Evolutionary conservation across 1,284 basidiomycete genomes (phyloP).

Genomic region (Sporisorium iseilematis-ciliati): DNA sequence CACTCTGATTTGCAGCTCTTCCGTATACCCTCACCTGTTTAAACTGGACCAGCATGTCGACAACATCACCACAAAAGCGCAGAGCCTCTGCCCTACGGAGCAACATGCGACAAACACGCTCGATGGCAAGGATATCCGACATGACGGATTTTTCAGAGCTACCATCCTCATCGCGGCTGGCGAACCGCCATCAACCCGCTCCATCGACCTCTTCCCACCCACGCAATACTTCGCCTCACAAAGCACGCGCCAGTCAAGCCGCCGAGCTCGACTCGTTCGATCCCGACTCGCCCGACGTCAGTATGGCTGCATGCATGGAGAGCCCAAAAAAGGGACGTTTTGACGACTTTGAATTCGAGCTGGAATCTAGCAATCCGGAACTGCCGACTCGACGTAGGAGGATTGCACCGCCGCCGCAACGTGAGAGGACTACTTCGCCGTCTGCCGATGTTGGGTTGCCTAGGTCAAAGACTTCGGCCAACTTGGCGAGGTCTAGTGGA

Average conservation of each 20-base stretch:
- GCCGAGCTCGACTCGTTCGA: conserved; percentile 29
- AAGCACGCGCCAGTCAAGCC: conserved; percentile 28
- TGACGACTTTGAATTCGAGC: conserved; percentile 52
- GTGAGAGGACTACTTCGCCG: conserved; percentile 20
- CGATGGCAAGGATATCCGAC: conserved; percentile 48
- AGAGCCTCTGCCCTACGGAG: conserved; percentile 21
- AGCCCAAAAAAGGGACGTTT: conserved; percentile 47
- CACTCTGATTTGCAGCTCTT: not conserved
- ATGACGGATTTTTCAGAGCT: conserved; percentile 17
- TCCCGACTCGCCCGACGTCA: conserved; percentile 31
- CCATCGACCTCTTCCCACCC: conserved; percentile 17
- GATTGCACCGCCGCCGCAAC: conserved; percentile 9
- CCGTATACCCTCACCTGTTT: not conserved
- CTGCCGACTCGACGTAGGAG: conserved; percentile 31
- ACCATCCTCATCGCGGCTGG: not conserved
- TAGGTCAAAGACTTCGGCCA: conserved; percentile 22
- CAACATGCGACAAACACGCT: conserved; percentile 43
- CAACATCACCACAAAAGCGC: conserved; percentile 44
- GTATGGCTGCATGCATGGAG: conserved; percentile 43
- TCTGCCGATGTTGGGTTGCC: conserved; percentile 29
- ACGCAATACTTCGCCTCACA: conserved; percentile 19
- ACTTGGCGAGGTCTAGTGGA: not conserved
- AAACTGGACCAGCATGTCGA: conserved; percentile 23
- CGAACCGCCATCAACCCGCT: conserved; percentile 5
- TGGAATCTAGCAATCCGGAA: conserved; percentile 35